Evolutionary conservation across 306 rosid species (phyloP).

Genomic region (Leucaena leucocephala): DNA sequence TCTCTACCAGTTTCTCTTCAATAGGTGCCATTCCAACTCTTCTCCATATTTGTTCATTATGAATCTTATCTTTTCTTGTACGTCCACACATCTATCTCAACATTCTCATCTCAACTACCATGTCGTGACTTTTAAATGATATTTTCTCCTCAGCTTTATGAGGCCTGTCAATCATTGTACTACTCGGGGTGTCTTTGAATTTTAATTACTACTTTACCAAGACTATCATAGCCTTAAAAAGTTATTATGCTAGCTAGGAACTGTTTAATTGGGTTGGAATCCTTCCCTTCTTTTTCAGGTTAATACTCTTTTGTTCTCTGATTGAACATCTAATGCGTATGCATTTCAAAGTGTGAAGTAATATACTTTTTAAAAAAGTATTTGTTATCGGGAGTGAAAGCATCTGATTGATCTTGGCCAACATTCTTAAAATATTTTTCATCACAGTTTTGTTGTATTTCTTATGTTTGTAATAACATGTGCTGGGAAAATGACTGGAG

Average conservation of each 20-base stretch:
- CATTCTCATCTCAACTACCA: no score
- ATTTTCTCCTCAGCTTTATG: not conserved
- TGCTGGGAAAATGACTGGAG: constrained; percentile 10
- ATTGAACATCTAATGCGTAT: not conserved
- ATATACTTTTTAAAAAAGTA: not conserved
- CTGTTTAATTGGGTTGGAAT: not conserved
- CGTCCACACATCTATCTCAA: no score
- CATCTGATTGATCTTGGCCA: not conserved
- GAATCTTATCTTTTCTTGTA: no score
- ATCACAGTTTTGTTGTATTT: not conserved
- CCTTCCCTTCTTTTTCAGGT: not conserved
- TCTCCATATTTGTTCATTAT: no score
- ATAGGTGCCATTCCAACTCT: no score
- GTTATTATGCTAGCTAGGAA: constrained; percentile 3
- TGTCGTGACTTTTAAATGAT: no score
- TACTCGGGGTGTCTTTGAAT: not conserved
- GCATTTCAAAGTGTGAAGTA: not conserved
- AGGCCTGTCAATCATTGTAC: not conserved
- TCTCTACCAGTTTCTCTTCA: no score
- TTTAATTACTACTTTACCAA: not conserved
- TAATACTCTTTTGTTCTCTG: not conserved
- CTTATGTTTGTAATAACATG: not conserved
- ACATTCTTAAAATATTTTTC: not conserved
- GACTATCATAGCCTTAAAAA: not conserved
- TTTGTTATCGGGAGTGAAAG: not conserved